Base-by-base conservation (phyloP, 2,329 filamentous ascomycete species). In the Botryotinia convoluta region DNA sequence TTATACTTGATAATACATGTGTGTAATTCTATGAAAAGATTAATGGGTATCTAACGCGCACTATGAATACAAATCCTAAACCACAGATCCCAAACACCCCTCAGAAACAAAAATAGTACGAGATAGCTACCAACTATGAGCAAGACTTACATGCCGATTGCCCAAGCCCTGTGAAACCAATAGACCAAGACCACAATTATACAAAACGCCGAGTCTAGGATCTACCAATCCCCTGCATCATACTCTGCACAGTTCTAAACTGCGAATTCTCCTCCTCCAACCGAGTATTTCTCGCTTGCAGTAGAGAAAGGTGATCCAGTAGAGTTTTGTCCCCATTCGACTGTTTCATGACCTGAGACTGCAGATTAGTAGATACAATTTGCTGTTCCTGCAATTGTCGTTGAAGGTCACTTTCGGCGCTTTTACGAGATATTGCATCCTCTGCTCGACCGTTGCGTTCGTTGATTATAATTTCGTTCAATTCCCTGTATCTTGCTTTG, bases 121-220 rank as follows among this genome's bases (percentile, higher is more conserved):
- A n/a, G 59, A 4, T 16, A 12, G 26, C 18, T 61, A 26, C 20
- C 7, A 32, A 61, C 18, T n/a, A 8, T 29, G 60, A 44, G 37
- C 12, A 14, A 44, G 4, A 63, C 0, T 0, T 5, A 10, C 8
- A n/a, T n/a, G 35, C 8, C 8, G 9, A 22, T 18, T n/a, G 0
- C 16, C 4, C 37, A 61, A 61, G 14, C 59, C 59, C 35, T 18
- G 3, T n/a, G 18, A 16, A n/a, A 16, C 6, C 35, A 26, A 5
- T 22, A 1, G 39, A 10, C 0, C 16, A 22, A 37, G 16, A n/a
- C 35, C 14, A 1, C 51, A 16, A 32, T 57, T 29, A 1, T 26
- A 32, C n/a, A 29, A 57, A 29, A 4, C n/a, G 6, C 14, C 3
- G n/a, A 57, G n/a, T 29, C n/a, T 57, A 29, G 6, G n/a, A 32